phyloP scores from a whole-genome alignment of 192 early-diverging fungal species.

The Ambispora gerdemannii region DNA sequence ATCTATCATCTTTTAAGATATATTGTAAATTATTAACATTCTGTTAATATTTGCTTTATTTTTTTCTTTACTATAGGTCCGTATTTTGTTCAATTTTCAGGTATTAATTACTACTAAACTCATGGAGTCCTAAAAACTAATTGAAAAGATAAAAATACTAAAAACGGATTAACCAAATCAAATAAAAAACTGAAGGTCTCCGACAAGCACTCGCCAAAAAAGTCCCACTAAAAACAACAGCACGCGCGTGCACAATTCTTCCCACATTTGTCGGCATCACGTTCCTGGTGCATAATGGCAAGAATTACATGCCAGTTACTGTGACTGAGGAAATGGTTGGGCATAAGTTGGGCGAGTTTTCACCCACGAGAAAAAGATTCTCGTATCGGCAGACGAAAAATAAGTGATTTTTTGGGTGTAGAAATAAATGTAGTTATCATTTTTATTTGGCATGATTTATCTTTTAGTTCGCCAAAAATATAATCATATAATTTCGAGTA shows the following conservation, averaged over 20 bases:
- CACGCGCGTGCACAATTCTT: conserved; percentile 83
- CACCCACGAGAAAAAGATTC: conserved; percentile 83
- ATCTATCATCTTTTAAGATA: not conserved
- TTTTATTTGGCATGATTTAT: too few relatives aligned
- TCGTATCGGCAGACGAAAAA: conserved; percentile 75
- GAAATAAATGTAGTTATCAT: too few relatives aligned
- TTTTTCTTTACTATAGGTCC: conserved; percentile 33
- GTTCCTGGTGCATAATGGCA: conserved; percentile 94
- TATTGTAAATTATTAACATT: not conserved
- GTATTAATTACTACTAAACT: not conserved
- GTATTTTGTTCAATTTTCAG: conserved; percentile 45
- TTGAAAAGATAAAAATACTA: not conserved
- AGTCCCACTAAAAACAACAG: conserved; percentile 68
- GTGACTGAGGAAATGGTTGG: conserved; percentile 94
- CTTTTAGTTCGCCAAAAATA: too few relatives aligned
- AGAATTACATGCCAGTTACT: conserved; percentile 76
- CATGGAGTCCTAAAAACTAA: not conserved
- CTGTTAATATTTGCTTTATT: not conserved
- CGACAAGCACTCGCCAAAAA: conserved; percentile 55
- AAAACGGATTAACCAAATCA: conserved; percentile 37
- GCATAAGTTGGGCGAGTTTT: conserved; percentile 92
- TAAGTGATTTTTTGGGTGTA: conserved; percentile 59
- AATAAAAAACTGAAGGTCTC: conserved; percentile 57
- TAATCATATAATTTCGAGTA: too few relatives aligned
- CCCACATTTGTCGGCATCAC: conserved; percentile 84